Conservation (phyloP, 192 early-diverging fungal species). For the Coemansia sp. region DNA sequence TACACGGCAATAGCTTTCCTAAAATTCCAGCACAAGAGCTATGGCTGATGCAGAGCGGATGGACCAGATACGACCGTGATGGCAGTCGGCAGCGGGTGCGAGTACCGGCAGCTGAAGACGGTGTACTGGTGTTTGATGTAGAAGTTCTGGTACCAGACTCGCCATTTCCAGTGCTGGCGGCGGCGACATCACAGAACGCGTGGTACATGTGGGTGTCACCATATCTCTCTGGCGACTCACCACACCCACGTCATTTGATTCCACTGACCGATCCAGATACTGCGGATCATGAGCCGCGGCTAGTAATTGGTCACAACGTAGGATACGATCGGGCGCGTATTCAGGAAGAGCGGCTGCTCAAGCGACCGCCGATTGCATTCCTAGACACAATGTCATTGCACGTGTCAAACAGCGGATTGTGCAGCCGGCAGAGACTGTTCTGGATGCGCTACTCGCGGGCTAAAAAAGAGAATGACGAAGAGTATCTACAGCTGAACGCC, state of each 20-base stretch:
- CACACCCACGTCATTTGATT: conserved; percentile 58
- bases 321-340: conserved; percentile 88
- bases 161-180: conserved; percentile 77
- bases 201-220: conserved; percentile 97
- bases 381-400: conserved; percentile 96
- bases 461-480: conserved; percentile 42
- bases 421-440: conserved; percentile 77
- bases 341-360: conserved; percentile 75
- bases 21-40: conserved; percentile 37
- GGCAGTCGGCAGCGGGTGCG: conserved; percentile 42
- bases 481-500: conserved; percentile 50
- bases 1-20: conserved; percentile 28
- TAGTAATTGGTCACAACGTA: conserved; percentile 90
- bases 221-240: conserved; percentile 56
- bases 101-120: conserved; percentile 56
- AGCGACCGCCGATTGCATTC: conserved; percentile 59
- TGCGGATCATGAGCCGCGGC: conserved; percentile 23
- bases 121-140: conserved; percentile 79
- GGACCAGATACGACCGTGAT: conserved; percentile 73
- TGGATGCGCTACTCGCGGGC: conserved; percentile 75
- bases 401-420: conserved; percentile 82
- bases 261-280: conserved; percentile 53
- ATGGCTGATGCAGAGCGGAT: conserved; percentile 67
- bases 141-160: conserved; percentile 71
- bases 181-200: conserved; percentile 63